Evolutionary conservation across 1,284 basidiomycete genomes (phyloP).

Genomic region (Gomphus bonarii): DNA sequence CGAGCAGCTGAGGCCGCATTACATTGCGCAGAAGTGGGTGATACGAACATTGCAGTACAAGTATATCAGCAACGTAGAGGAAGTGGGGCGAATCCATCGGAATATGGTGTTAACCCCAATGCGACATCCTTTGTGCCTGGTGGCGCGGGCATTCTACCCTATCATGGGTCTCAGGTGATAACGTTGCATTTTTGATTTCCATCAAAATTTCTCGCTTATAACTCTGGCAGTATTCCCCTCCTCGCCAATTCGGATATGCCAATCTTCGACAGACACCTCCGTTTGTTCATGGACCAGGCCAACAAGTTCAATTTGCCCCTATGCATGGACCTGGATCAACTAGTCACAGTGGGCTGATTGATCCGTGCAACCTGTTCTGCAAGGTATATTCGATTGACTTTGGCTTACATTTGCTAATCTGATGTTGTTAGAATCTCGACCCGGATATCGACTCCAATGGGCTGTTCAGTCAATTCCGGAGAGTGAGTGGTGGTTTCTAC

Average conservation of each 20-base stretch:
- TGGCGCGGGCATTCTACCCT: background rate
- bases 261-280: conserved; percentile 27
- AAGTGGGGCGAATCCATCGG: conserved; percentile 33
- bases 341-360: conserved; percentile 79
- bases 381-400: conserved; percentile 37
- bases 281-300: conserved; percentile 81
- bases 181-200: background rate
- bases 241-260: conserved; percentile 26
- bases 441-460: conserved; percentile 76
- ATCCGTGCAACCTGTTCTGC: conserved; percentile 87
- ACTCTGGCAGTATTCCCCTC: conserved; percentile 48
- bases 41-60: conserved; percentile 71
- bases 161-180: conserved; percentile 8
- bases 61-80: conserved; percentile 42
- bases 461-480: conserved; percentile 71
- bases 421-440: conserved; percentile 60
- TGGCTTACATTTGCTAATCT: background rate
- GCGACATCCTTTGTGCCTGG: conserved; percentile 70
- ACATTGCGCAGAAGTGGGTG: conserved; percentile 72
- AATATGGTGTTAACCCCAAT: conserved; percentile 48
- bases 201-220: conserved; percentile 7
- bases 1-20: conserved; percentile 64
- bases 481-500: conserved; percentile 34
- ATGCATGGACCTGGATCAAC: conserved; percentile 57
- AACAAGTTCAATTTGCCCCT: conserved; percentile 80